Percentiles rank a stretch among this genome's conserved stretches.
These are phyloP conservation scores for Podospora tetraspora DNA, from an alignment of 495 filamentous ascomycete genomes.

Conservation along the genomic window DNA sequence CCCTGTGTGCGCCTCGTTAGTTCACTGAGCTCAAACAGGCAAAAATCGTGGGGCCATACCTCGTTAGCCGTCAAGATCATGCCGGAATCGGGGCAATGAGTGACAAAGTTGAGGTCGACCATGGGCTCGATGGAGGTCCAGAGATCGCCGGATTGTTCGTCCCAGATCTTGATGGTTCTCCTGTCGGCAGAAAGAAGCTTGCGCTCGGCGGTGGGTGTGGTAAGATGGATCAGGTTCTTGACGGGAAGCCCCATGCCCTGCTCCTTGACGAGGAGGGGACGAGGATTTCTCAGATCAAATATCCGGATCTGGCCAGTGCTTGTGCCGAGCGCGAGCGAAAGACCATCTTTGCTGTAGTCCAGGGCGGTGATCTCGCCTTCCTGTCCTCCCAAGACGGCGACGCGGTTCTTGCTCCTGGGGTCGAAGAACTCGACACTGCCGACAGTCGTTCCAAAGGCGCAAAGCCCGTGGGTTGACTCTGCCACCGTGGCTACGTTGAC, in stretches of 20 bases:
- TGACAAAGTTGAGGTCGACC: constrained; percentile 89
- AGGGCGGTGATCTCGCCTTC: constrained; percentile 79
- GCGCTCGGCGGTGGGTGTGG: constrained; percentile 68
- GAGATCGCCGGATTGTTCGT: constrained; percentile 68
- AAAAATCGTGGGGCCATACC: constrained; percentile 55
- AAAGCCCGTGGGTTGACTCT: constrained; percentile 81
- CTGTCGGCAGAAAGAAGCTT: constrained; percentile 92
- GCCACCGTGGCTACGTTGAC: constrained; percentile 91
- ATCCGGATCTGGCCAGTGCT: constrained; percentile 84
- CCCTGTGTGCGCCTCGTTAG: constrained; percentile 17
- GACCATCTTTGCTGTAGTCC: constrained; percentile 77
- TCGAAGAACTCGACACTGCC: constrained; percentile 99
- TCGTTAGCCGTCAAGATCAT: constrained; percentile 97
- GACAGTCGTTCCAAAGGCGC: constrained; percentile 90
- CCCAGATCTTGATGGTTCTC: constrained; percentile 95
- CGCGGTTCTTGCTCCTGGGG: constrained; percentile 69
- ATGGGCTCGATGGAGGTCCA: constrained; percentile 95
- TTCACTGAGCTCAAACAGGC: not conserved
- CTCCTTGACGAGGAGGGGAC: constrained; percentile 81
- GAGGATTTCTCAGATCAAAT: constrained; percentile 87
- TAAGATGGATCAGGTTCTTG: constrained; percentile 82
- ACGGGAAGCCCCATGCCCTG: constrained; percentile 95
- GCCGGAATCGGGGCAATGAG: constrained; percentile 77
- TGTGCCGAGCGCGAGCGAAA: constrained; percentile 83
- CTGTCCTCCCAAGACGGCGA: constrained; percentile 63